Evolutionary conservation across 1,284 basidiomycete species (phyloP).

Genomic region (Entoloma clypeatum): DNA sequence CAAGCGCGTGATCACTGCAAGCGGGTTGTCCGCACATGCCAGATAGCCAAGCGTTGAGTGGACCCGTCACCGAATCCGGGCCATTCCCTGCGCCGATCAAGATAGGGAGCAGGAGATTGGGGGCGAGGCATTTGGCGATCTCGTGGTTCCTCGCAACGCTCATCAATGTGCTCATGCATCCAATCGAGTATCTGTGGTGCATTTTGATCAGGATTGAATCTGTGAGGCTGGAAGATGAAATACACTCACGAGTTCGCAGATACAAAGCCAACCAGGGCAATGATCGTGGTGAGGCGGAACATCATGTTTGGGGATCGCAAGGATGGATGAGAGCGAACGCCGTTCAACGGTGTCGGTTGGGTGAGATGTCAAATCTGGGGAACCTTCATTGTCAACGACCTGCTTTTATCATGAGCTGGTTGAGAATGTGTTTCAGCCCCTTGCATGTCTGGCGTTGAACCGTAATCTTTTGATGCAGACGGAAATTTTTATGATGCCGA

Average conservation of each 20-base stretch:
- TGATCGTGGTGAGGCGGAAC: slow-evolving; percentile 17
- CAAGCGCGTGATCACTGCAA: slow-evolving; percentile 32
- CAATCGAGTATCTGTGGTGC: slow-evolving; percentile 19
- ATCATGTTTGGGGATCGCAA: slow-evolving; percentile 17
- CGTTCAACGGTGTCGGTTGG: slow-evolving; percentile 19
- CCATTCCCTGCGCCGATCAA: slow-evolving; percentile 18
- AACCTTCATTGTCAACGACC: slow-evolving; percentile 6
- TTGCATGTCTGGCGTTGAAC: too few species aligned
- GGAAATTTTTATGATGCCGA: too few species aligned
- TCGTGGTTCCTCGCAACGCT: slow-evolving; percentile 12
- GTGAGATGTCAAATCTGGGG: slow-evolving; percentile 25
- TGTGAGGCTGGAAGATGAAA: neutral
- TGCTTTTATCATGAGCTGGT: too few species aligned
- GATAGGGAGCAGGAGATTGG: slow-evolving; percentile 17
- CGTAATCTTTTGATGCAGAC: too few species aligned
- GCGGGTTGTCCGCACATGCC: slow-evolving; percentile 27
- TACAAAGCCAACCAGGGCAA: slow-evolving; percentile 24
- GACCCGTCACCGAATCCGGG: slow-evolving; percentile 16
- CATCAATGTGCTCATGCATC: slow-evolving; percentile 20
- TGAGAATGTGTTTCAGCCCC: too few species aligned
- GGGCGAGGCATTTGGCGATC: slow-evolving; percentile 16
- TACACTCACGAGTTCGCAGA: slow-evolving; percentile 22
- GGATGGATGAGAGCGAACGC: slow-evolving; percentile 13
- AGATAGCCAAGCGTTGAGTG: slow-evolving; percentile 23
- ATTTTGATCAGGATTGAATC: neutral